phyloP scores from a whole-genome alignment of 2,329 filamentous ascomycete genomes.

The Diaporthe vaccinii region DNA sequence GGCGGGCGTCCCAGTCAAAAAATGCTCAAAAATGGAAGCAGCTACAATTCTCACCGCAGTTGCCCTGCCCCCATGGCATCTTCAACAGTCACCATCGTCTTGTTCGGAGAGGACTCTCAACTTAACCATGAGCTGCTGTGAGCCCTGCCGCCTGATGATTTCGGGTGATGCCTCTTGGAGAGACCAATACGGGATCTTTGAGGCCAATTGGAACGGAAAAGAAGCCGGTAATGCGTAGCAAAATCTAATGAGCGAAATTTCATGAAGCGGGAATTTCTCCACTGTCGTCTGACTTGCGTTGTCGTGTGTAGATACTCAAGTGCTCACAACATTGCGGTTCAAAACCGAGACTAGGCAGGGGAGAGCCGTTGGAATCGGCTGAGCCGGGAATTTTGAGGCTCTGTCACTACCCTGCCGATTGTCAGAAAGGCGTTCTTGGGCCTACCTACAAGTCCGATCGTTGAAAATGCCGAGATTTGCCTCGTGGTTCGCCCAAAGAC shows the following conservation, averaged over 20 bases:
- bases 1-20: not conserved
- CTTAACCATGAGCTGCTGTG: not conserved
- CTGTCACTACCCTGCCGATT: not conserved
- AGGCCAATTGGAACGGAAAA: not conserved
- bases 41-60: not conserved
- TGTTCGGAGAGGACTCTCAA: no score
- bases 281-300: not conserved
- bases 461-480: not conserved
- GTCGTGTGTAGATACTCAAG: not conserved
- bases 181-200: not conserved
- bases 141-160: not conserved
- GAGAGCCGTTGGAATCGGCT: not conserved
- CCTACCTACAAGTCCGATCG: not conserved
- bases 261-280: no score
- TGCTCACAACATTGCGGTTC: no score
- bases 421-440: not conserved
- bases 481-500: not conserved
- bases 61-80: constrained; percentile 7
- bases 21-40: not conserved
- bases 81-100: not conserved
- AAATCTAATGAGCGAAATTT: no score
- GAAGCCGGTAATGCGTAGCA: not conserved
- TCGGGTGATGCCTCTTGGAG: not conserved
- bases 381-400: not conserved
- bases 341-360: no score